Conservation (phyloP, 2,329 filamentous ascomycete species). For the Curvularia sp. region DNA sequence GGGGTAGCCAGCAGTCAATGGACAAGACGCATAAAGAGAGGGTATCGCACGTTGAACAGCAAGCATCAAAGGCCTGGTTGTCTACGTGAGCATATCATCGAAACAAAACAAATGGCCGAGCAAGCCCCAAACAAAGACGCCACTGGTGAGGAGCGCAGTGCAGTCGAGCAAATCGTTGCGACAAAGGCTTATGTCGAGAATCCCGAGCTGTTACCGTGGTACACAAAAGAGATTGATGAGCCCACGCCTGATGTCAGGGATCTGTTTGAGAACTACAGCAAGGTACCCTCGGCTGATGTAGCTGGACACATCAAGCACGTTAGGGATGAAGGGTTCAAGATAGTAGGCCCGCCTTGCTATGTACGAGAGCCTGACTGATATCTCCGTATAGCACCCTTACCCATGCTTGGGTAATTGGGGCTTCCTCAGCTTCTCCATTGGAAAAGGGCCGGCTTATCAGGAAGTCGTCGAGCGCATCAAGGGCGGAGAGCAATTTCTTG, state of each 20-base stretch:
- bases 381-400: conserved; percentile 39
- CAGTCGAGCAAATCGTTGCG: conserved; percentile 24
- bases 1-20: conserved; percentile 6
- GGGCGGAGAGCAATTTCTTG: conserved; percentile 49
- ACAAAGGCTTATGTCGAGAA: conserved; percentile 30
- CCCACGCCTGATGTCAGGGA: conserved; percentile 41
- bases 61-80: background rate
- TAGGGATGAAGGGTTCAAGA: conserved; percentile 44
- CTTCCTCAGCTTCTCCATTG: conserved; percentile 47
- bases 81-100: background rate
- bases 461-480: conserved; percentile 48
- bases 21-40: conserved; percentile 9
- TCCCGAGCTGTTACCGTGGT: conserved; percentile 42
- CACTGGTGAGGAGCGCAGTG: conserved; percentile 13
- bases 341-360: conserved; percentile 25
- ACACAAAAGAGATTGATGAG: conserved; percentile 38
- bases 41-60: background rate
- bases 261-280: conserved; percentile 52
- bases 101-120: conserved; percentile 23
- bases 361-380: conserved; percentile 1
- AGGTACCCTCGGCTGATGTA: conserved; percentile 46
- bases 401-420: conserved; percentile 49
- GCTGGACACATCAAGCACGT: conserved; percentile 48
- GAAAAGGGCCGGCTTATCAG: conserved; percentile 35
- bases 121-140: conserved; percentile 4